Evolutionary conservation across 257 asterid genomes (phyloP).

Genomic region (Scutellaria baicalensis): DNA sequence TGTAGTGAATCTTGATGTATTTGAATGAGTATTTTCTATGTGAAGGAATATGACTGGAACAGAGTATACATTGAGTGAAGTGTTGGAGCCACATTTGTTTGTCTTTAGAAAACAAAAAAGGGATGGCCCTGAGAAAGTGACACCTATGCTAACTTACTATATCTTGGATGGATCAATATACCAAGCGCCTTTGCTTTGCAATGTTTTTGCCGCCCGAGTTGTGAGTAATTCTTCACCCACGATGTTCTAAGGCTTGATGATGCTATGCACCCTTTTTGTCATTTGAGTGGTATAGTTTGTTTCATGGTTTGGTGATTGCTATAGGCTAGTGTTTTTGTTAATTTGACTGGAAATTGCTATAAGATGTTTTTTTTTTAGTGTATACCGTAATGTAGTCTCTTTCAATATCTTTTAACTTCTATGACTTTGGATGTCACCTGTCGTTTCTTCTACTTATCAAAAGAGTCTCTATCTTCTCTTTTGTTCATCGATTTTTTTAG

Average conservation of each 20-base stretch:
- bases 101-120: constrained; percentile 91
- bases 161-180: constrained; percentile 89
- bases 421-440: neutral
- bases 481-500: no score
- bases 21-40: constrained; percentile 8
- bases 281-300: neutral
- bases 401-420: neutral
- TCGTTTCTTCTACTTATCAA: neutral
- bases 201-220: constrained; percentile 83
- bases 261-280: neutral
- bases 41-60: constrained; percentile 92
- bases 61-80: constrained; percentile 75
- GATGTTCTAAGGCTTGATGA: neutral
- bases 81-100: constrained; percentile 86
- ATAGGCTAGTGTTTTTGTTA: neutral
- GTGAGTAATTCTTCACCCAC: constrained; percentile 43
- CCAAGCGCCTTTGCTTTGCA: constrained; percentile 97
- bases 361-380: neutral
- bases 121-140: constrained; percentile 92
- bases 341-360: constrained; percentile 4
- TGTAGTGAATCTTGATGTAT: constrained; percentile 7
- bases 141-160: constrained; percentile 84
- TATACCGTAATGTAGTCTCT: neutral
- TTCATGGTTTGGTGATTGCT: neutral
- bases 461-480: no score